These are phyloP conservation scores for Ceriops decandra DNA, from an alignment of 345 rosid genomes.

Conservation along the genomic window DNA sequence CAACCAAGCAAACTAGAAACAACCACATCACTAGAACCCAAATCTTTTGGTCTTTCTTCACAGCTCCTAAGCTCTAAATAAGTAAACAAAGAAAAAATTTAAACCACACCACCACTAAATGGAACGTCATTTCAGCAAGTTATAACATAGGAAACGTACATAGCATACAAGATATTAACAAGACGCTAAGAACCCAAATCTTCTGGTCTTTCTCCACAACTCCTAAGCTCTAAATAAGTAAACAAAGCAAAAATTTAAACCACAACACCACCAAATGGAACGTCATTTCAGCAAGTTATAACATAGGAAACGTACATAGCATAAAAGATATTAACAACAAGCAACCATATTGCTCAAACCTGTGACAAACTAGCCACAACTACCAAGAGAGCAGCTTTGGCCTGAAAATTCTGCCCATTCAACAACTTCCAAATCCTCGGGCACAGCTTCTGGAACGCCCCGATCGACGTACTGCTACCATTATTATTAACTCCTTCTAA, in stretches of 20 bases:
- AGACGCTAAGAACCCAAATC: background rate
- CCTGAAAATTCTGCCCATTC: constrained; percentile 73
- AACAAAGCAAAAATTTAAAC: background rate
- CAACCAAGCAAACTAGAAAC: background rate
- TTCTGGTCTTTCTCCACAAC: background rate
- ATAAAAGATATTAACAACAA: constrained; percentile 4
- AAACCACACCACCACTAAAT: background rate
- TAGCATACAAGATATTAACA: background rate
- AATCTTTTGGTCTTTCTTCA: background rate
- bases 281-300: constrained; percentile 5
- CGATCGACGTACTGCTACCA: constrained; percentile 37
- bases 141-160: background rate
- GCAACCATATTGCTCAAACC: constrained; percentile 43
- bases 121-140: constrained; percentile 2
- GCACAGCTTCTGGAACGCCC: constrained; percentile 77
- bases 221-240: background rate
- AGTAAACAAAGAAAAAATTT: background rate
- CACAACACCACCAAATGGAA: background rate
- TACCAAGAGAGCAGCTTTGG: constrained; percentile 75
- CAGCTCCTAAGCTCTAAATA: background rate
- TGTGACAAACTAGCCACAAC: constrained; percentile 76
- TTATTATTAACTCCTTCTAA: constrained; percentile 8
- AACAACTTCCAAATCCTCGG: constrained; percentile 87
- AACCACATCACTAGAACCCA: constrained; percentile 1
- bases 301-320: background rate